Conservation (phyloP, 257 asterid species). For the Solanum rostratum region DNA sequence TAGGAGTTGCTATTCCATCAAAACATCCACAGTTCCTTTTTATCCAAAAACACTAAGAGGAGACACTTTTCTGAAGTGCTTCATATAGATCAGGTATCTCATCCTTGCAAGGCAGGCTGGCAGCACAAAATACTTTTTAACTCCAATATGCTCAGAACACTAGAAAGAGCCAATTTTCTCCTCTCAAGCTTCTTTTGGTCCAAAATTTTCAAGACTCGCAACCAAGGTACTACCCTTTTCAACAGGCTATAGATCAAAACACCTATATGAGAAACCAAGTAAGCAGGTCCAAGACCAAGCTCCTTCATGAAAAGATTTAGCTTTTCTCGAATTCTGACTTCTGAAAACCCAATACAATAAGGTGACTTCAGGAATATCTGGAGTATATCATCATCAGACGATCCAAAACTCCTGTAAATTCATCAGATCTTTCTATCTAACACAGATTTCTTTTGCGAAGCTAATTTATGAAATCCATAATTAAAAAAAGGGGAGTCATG, state of each 20-base stretch:
- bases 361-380: neutral
- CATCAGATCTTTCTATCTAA: neutral
- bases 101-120: neutral
- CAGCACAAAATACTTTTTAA: neutral
- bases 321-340: neutral
- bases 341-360: neutral
- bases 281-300: neutral
- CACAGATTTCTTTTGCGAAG: neutral
- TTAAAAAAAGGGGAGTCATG: neutral
- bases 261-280: neutral
- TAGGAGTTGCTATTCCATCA: too few species aligned
- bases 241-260: constrained; percentile 1
- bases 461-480: neutral
- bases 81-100: neutral
- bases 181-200: neutral
- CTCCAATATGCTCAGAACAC: neutral
- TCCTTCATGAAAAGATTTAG: neutral
- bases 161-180: neutral
- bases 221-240: constrained; percentile 9
- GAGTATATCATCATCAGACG: neutral
- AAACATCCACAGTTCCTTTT: too few species aligned
- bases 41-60: too few species aligned
- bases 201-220: neutral
- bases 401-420: neutral
- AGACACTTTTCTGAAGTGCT: neutral